Evolutionary conservation across 805 yeast genomes (phyloP).

Genomic region (Starmera quercuum): DNA sequence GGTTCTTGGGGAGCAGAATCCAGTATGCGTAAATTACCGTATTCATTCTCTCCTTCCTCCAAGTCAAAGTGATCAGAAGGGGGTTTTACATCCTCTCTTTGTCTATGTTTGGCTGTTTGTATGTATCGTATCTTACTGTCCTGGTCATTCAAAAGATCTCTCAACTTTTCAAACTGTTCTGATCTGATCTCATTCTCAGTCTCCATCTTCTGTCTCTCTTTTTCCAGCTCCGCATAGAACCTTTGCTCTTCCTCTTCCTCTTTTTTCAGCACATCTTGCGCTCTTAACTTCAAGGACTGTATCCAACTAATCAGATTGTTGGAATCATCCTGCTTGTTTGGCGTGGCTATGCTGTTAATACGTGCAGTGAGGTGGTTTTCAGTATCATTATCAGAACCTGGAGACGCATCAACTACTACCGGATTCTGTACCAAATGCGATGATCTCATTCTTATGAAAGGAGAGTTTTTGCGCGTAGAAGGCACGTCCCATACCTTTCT

Average conservation of each 20-base stretch:
- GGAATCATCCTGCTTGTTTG: constrained; percentile 1
- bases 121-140: not conserved
- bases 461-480: constrained; percentile 9
- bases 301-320: constrained; percentile 27
- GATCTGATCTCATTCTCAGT: constrained; percentile 14
- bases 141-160: constrained; percentile 5
- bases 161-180: constrained; percentile 18
- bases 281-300: constrained; percentile 24
- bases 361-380: too few species aligned
- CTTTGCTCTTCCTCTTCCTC: constrained; percentile 27
- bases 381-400: too few species aligned
- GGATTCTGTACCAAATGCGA: not conserved
- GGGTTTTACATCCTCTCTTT: constrained; percentile 2
- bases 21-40: too few species aligned
- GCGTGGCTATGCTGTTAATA: not conserved
- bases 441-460: constrained; percentile 14
- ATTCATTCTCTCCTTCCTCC: constrained; percentile 17
- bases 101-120: not conserved
- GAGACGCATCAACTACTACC: too few species aligned
- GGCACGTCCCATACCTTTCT: constrained; percentile 17
- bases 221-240: constrained; percentile 27
- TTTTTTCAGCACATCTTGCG: constrained; percentile 21
- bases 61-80: too few species aligned
- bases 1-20: too few species aligned
- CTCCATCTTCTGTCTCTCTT: constrained; percentile 19